Base-by-base conservation (phyloP, 139 green algal genomes). In the Chlorella sp. region DNA sequence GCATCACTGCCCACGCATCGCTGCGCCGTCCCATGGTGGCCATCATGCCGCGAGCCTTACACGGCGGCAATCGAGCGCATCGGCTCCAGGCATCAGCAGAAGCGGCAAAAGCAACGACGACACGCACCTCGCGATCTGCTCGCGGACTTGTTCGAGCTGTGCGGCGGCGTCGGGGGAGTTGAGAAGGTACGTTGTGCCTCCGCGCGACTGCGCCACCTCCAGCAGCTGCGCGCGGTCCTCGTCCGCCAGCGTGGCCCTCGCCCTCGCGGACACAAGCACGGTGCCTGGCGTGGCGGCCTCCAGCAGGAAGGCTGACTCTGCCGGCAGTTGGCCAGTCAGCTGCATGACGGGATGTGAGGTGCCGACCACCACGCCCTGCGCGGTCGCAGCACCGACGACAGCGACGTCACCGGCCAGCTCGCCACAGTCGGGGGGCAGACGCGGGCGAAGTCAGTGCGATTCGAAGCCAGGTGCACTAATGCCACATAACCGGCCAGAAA, bases 341-440 rank as follows among this genome's bases (percentile, higher is more conserved):
- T 72, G 51, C 42, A 80, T 62, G 17, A 68, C 62, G 14, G 74
- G 74, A 42, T 80, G 69, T 26, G 31, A 36, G 32, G 62, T 34
- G 31, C 74, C 74, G 31, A 80, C 74, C 24, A 80, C 31, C 61
- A 80, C 74, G 35, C 74, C 74, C 74, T 78, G 66, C 27, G 42
- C 42, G 42, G n/a, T n/a, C n/a, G n/a, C n/a, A n/a, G n/a, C n/a
- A n/a, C n/a, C n/a, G n/a, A n/a, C n/a, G n/a, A n/a, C n/a, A n/a
- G n/a, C n/a, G n/a, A n/a, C n/a, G n/a, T n/a, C n/a, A n/a, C n/a
- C n/a, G n/a, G n/a, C n/a, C n/a, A n/a, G n/a, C n/a, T n/a, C n/a
- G n/a, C n/a, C n/a, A n/a, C n/a, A n/a, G n/a, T n/a, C n/a, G n/a
- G n/a, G n/a, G n/a, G n/a, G n/a, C n/a, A n/a, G n/a, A n/a, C n/a